phyloP scores from a whole-genome alignment of 371 early-diverging fungal genomes.

The Actinomucor elegans region DNA sequence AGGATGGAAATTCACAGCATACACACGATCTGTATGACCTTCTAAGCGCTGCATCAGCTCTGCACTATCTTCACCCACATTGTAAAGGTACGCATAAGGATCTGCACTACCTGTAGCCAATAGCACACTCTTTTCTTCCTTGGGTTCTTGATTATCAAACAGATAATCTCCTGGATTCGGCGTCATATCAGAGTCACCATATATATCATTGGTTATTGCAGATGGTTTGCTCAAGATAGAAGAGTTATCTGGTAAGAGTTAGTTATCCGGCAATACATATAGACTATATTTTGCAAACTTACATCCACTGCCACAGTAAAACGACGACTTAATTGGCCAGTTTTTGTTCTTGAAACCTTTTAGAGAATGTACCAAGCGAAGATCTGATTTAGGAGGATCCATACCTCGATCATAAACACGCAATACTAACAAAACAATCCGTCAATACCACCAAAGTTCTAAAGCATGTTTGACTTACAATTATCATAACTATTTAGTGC shows the following conservation, averaged over 20 bases:
- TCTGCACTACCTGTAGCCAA: constrained; percentile 88
- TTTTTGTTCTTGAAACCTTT: constrained; percentile 88
- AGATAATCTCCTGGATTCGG: constrained; percentile 32
- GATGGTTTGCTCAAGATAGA: constrained; percentile 42
- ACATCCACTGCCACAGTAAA: constrained; percentile 76
- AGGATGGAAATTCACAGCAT: constrained; percentile 84
- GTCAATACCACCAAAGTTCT: no score
- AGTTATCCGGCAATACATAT: background rate
- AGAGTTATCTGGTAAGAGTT: constrained; percentile 41
- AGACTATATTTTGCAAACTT: constrained; percentile 13
- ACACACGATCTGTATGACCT: constrained; percentile 87
- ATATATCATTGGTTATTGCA: constrained; percentile 32
- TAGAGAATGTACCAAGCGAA: constrained; percentile 68
- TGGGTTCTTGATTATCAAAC: constrained; percentile 44
- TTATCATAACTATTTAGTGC: constrained; percentile 89
- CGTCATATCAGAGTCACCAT: constrained; percentile 38
- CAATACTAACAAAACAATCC: constrained; percentile 54
- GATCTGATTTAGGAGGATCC: constrained; percentile 66
- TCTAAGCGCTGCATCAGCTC: constrained; percentile 78
- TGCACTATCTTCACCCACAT: constrained; percentile 71
- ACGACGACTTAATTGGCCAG: constrained; percentile 87
- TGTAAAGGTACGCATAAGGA: constrained; percentile 82
- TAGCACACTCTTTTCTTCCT: constrained; percentile 63
- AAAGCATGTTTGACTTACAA: no score
- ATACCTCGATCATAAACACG: constrained; percentile 85